phyloP scores from a whole-genome alignment of 2,329 filamentous ascomycete genomes.

The Monosporascus sp. region DNA sequence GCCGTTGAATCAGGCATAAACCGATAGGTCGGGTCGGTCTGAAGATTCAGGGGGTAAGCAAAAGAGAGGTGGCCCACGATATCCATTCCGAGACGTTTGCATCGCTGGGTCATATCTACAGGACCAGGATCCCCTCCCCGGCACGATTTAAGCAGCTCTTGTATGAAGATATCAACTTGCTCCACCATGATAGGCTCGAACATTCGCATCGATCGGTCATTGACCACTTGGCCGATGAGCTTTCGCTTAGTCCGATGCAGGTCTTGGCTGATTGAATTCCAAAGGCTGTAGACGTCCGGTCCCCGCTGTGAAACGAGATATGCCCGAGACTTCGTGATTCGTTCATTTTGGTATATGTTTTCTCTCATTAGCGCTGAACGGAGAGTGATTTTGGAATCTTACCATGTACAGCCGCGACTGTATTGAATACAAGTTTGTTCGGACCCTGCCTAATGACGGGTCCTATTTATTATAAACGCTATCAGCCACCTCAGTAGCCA shows the following conservation, averaged over 20 bases:
- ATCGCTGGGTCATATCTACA: not conserved
- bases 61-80: slow-evolving; percentile 4
- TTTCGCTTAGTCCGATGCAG: slow-evolving; percentile 3
- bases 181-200: slow-evolving; percentile 1
- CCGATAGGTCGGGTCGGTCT: not conserved
- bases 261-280: slow-evolving; percentile 2
- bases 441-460: slow-evolving; percentile 3
- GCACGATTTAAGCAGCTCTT: not conserved
- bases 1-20: not conserved
- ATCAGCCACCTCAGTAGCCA: not conserved
- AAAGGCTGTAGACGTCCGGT: not conserved
- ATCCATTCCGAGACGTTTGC: slow-evolving; percentile 2
- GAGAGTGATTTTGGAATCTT: not conserved
- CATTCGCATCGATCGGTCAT: not conserved
- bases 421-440: slow-evolving; percentile 4
- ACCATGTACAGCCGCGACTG: slow-evolving; percentile 2
- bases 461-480: not conserved
- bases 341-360: slow-evolving; percentile 8
- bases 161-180: slow-evolving; percentile 3
- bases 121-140: not conserved
- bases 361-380: not conserved
- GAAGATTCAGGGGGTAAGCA: not conserved
- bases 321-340: slow-evolving; percentile 3
- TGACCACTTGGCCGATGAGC: not conserved
- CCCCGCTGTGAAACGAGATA: slow-evolving; percentile 6